Evolutionary conservation across 2,329 filamentous ascomycete genomes (phyloP).

Genomic region (Onygena corvina): DNA sequence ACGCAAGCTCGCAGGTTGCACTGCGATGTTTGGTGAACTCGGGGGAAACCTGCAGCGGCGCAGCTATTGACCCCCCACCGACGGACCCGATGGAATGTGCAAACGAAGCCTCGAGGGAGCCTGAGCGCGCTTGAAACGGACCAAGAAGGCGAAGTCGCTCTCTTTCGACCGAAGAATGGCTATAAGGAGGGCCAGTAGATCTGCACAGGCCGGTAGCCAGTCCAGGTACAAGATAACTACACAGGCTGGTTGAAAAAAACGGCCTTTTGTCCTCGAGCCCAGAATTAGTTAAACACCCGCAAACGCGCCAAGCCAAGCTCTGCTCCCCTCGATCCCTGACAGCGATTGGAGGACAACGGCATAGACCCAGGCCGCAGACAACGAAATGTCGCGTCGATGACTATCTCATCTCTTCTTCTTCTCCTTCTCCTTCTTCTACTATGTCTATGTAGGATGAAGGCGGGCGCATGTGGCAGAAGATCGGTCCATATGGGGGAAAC

Average conservation of each 20-base stretch:
- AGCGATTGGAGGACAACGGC: too few species aligned
- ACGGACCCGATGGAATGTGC: too few species aligned
- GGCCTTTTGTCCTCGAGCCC: not conserved
- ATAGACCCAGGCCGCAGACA: not conserved
- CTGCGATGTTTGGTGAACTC: too few species aligned
- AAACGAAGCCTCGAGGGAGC: too few species aligned
- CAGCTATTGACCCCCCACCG: too few species aligned
- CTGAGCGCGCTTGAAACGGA: too few species aligned
- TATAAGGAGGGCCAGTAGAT: too few species aligned
- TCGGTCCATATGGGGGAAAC: not conserved
- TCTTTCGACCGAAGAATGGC: too few species aligned
- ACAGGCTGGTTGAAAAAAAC: not conserved
- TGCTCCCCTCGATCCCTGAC: not conserved
- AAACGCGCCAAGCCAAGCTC: constrained; percentile 3
- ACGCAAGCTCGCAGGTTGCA: too few species aligned
- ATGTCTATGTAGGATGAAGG: constrained; percentile 2
- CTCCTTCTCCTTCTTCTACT: not conserved
- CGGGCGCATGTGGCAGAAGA: constrained; percentile 10
- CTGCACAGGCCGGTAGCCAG: too few species aligned
- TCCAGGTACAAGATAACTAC: not conserved
- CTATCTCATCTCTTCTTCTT: not conserved
- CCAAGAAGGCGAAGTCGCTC: too few species aligned
- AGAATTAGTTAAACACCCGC: not conserved
- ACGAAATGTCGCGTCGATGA: not conserved
- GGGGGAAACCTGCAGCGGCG: too few species aligned